Evolutionary conservation across 257 asterid genomes (phyloP).

Genomic region (Ophiorrhiza pumila): DNA sequence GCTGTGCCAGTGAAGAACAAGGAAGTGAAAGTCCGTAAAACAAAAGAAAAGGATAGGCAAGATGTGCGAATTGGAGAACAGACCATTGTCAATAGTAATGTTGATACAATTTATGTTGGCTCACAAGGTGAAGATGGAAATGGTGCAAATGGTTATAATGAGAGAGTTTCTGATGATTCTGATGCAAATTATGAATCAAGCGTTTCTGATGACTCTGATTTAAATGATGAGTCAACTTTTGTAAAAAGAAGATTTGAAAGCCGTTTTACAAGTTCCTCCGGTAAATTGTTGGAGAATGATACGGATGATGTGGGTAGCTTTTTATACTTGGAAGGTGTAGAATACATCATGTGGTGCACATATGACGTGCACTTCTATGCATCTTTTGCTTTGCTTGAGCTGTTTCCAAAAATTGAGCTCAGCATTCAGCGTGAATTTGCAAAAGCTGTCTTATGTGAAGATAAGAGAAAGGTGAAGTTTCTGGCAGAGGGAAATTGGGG

Average conservation of each 20-base stretch:
- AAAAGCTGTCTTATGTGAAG: slow-evolving; percentile 79
- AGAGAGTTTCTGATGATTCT: slow-evolving; percentile 12
- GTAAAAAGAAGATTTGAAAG: slow-evolving; percentile 30
- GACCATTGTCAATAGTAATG: slow-evolving; percentile 25
- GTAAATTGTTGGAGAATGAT: slow-evolving; percentile 33
- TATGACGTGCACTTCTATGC: slow-evolving; percentile 98
- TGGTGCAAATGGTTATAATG: neutral
- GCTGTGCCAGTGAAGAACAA: slow-evolving; percentile 28
- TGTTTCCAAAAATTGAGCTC: slow-evolving; percentile 92
- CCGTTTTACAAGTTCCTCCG: slow-evolving; percentile 28
- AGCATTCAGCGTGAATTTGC: slow-evolving; percentile 95
- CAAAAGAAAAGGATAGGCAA: slow-evolving; percentile 30
- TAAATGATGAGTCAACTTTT: slow-evolving; percentile 31
- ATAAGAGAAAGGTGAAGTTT: slow-evolving; percentile 69
- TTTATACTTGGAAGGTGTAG: slow-evolving; percentile 91
- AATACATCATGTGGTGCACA: slow-evolving; percentile 99
- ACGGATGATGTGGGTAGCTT: slow-evolving; percentile 81
- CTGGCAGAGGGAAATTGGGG: slow-evolving; percentile 90
- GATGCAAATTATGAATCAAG: slow-evolving; percentile 33
- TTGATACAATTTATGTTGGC: slow-evolving; percentile 19
- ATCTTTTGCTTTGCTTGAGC: slow-evolving; percentile 92
- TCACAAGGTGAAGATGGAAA: slow-evolving; percentile 21
- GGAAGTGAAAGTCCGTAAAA: slow-evolving; percentile 38
- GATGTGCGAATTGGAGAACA: slow-evolving; percentile 22
- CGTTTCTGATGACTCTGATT: slow-evolving; percentile 20